Base-by-base conservation (phyloP, 2,329 filamentous ascomycete genomes). In the Immersiporthe knoxdaviesiana region DNA sequence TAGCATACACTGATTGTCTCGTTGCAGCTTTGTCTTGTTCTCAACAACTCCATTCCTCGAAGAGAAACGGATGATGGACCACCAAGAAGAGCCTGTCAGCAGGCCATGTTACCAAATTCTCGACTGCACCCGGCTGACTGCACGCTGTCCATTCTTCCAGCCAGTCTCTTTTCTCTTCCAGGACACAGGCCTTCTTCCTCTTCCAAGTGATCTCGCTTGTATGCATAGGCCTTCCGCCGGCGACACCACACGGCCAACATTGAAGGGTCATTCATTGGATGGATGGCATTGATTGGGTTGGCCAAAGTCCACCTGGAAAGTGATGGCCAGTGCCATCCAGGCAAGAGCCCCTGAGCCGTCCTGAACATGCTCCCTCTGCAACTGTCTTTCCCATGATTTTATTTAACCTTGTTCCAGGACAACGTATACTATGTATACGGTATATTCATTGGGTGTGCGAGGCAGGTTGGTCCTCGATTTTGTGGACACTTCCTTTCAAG, bases 301-400 rank as follows among this genome's bases (percentile, higher is more conserved):
- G 50, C 24, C 8, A 7, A 27, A 54, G 27, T 18, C 52, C 24
- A 24, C 52, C 12, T 27, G 27, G 14, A 30, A 56, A 18, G 12
- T 56, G 27, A 37, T 59, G 56, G 56, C 32, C 56, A 59, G 32
- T 59, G 32, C 56, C 56, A 59, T 11, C 56, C 56, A 59, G 21
- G 56, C 56, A 35, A n/a, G n/a, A 35, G 30, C 56, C 56, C 56
- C 56, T 59, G 56, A 59, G 56, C 12, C 8, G 12, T 56, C 27
- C 16, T 3, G 5, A 52, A 52, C n/a, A 47, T n/a, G n/a, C n/a
- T n/a, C 18, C 44, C 18, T 47, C 18, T 58, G 11, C 56, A 21
- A n/a, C 44, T n/a, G 7, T 10, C 12, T 3, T 21, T n/a, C 10
- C 18, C 56, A 24, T 59, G 32, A 37, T 21, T 37, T 59, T 12